phyloP scores from a whole-genome alignment of 345 rosid genomes.

The Boechera stricta region DNA sequence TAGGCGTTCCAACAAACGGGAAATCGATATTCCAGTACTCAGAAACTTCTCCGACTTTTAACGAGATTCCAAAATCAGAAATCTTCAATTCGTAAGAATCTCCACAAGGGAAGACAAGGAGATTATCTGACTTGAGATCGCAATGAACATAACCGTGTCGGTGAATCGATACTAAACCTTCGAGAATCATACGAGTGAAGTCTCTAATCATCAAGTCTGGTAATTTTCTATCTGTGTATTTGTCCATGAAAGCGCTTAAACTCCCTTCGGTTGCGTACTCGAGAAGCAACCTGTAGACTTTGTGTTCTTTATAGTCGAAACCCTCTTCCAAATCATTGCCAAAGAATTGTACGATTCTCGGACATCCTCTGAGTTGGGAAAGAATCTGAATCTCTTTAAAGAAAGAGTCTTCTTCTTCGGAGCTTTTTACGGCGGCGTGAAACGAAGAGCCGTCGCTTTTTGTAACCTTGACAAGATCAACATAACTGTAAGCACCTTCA shows the following conservation, averaged over 20 bases:
- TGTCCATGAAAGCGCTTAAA: not conserved
- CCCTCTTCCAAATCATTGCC: not conserved
- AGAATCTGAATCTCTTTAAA: not conserved
- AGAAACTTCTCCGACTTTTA: not conserved
- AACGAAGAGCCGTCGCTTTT: slow-evolving; percentile 1
- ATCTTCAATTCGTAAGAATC: slow-evolving; percentile 24
- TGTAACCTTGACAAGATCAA: not conserved
- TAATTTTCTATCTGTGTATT: not conserved
- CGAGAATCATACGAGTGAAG: slow-evolving; percentile 14
- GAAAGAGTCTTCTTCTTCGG: not conserved
- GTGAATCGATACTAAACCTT: slow-evolving; percentile 13
- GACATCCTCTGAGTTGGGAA: not conserved
- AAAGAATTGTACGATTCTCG: not conserved
- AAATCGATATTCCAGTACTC: not conserved
- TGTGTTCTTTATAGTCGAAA: not conserved
- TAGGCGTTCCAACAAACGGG: slow-evolving; percentile 9
- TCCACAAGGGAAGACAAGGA: not conserved
- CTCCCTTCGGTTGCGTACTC: slow-evolving; percentile 19
- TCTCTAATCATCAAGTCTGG: slow-evolving; percentile 4
- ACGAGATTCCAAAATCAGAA: slow-evolving; percentile 7
- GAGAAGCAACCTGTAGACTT: not conserved
- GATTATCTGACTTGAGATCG: slow-evolving; percentile 10
- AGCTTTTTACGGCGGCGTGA: slow-evolving; percentile 10
- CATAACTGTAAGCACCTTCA: not conserved
- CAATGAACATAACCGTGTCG: slow-evolving; percentile 22